Conservation (phyloP, 345 rosid species). For the Acer saccharum region DNA sequence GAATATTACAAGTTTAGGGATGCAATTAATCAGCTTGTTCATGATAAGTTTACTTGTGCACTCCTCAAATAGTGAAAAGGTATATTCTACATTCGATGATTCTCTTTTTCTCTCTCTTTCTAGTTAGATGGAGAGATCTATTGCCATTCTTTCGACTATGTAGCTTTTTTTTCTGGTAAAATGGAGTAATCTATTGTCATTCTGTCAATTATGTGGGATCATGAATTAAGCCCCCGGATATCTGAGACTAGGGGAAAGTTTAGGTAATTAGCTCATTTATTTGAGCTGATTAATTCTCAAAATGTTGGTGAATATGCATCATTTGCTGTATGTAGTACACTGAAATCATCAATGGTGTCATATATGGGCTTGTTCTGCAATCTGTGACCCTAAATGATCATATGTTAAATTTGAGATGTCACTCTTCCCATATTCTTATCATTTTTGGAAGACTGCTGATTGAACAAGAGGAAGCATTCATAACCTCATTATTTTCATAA, state of each 20-base stretch:
- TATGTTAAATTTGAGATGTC: not conserved
- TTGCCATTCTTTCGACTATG: not conserved
- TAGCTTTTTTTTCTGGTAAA: not conserved
- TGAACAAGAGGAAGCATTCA: not conserved
- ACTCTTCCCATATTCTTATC: not conserved
- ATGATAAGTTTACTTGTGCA: slow-evolving; percentile 56
- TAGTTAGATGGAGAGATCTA: not conserved
- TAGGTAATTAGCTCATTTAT: not conserved
- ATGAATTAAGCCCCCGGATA: not conserved
- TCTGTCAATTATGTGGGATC: not conserved
- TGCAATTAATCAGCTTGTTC: slow-evolving; percentile 54
- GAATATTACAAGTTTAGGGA: slow-evolving; percentile 81
- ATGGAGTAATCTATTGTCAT: not conserved
- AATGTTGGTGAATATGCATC: not conserved
- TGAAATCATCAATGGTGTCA: not conserved
- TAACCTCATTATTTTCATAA: not conserved
- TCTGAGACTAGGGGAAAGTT: not conserved
- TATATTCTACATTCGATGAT: slow-evolving; percentile 28
- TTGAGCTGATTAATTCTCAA: not conserved
- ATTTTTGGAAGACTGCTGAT: not conserved
- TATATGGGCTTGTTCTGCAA: not conserved
- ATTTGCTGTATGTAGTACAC: not conserved
- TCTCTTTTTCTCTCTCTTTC: not conserved
- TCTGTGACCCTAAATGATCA: not conserved
- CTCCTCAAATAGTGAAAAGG: slow-evolving; percentile 49